These are phyloP conservation scores for Aureobasidium sp. DNA, from an alignment of 2,329 filamentous ascomycete species.

Conservation along the genomic window DNA sequence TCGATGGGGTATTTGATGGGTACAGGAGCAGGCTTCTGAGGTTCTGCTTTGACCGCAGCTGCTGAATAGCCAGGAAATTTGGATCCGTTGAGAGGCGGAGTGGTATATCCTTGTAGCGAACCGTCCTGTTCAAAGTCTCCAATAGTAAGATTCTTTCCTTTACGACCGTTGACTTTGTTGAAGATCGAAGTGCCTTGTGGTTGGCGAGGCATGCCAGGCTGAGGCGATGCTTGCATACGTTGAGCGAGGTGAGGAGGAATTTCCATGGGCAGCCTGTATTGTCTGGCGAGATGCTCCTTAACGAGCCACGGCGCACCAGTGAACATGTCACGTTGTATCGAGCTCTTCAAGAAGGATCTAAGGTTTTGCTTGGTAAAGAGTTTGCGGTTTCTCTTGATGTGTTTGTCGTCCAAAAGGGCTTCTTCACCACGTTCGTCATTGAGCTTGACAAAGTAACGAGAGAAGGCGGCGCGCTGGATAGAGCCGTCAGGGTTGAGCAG, in stretches of 20 bases:
- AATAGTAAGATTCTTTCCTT: slow-evolving; percentile 14
- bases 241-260: slow-evolving; percentile 77
- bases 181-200: slow-evolving; percentile 7
- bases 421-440: slow-evolving; percentile 60
- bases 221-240: slow-evolving; percentile 64
- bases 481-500: slow-evolving; percentile 58
- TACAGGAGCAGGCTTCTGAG: slow-evolving; percentile 52
- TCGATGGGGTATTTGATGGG: slow-evolving; percentile 93
- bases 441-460: slow-evolving; percentile 73
- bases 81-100: slow-evolving; percentile 8
- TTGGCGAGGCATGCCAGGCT: slow-evolving; percentile 24
- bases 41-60: not conserved
- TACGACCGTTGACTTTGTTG: slow-evolving; percentile 17
- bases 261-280: slow-evolving; percentile 80
- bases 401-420: slow-evolving; percentile 69
- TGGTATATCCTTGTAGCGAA: not conserved
- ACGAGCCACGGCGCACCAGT: slow-evolving; percentile 96
- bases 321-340: slow-evolving; percentile 86
- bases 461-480: slow-evolving; percentile 59
- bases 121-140: slow-evolving; percentile 12
- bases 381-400: slow-evolving; percentile 81
- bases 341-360: slow-evolving; percentile 89
- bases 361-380: slow-evolving; percentile 92
- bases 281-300: slow-evolving; percentile 73
- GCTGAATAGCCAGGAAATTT: slow-evolving; percentile 7